Percentiles rank a stretch among this genome's conserved stretches.
Evolutionary conservation across 2,329 filamentous ascomycete species (phyloP).

Genomic region (Monascus ruber): DNA sequence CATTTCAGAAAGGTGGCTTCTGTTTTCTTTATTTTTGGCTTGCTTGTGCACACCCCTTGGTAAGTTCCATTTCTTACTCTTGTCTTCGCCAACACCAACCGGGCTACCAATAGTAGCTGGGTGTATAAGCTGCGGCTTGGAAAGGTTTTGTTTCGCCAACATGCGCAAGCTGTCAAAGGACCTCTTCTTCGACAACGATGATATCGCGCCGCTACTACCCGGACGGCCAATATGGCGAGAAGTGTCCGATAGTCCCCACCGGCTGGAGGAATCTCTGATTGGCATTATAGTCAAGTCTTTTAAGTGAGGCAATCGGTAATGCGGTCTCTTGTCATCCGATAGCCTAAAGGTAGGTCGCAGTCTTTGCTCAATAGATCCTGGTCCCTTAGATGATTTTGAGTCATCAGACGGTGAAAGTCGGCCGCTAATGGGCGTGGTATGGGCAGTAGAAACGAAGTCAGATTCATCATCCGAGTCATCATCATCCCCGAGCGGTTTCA

Average conservation of each 20-base stretch:
- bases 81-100: conserved; percentile 20
- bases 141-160: conserved; percentile 23
- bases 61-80: conserved; percentile 38
- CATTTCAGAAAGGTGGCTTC: conserved; percentile 93
- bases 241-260: conserved; percentile 10
- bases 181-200: conserved; percentile 21
- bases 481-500: conserved; percentile 36
- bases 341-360: conserved; percentile 67
- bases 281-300: conserved; percentile 26
- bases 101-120: conserved; percentile 15
- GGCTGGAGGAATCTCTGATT: conserved; percentile 12
- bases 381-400: conserved; percentile 47
- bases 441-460: conserved; percentile 24
- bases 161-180: conserved; percentile 32
- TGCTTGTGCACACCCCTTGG: conserved; percentile 36
- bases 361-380: conserved; percentile 68
- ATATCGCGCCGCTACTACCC: conserved; percentile 17
- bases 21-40: conserved; percentile 50
- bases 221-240: conserved; percentile 18
- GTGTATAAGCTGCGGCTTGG: conserved; percentile 23
- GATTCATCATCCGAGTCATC: conserved; percentile 38
- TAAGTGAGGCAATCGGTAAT: conserved; percentile 18
- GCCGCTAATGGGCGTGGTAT: conserved; percentile 30
- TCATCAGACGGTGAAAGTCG: conserved; percentile 32
- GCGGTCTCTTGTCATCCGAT: conserved; percentile 29